phyloP scores from a whole-genome alignment of 176 grass and related monocot species.

The Sorghum bicolor region DNA sequence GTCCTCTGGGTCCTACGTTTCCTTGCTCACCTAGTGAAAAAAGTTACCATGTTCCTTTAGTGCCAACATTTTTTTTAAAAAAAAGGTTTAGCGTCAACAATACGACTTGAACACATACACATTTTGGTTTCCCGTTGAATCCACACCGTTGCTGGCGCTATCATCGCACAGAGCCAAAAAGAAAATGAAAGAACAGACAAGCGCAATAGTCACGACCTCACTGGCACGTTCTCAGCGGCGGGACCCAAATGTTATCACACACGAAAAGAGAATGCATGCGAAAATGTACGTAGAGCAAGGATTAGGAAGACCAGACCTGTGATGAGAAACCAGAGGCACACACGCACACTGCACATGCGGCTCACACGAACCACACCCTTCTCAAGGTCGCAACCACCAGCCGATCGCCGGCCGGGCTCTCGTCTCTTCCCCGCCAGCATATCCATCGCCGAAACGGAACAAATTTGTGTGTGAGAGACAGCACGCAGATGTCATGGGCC shows the following conservation, averaged over 20 bases:
- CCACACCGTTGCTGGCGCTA: not conserved
- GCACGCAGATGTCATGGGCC: conserved; percentile 30
- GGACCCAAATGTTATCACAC: not conserved
- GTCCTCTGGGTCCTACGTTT: not conserved
- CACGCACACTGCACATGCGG: not conserved
- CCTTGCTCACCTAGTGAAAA: not conserved
- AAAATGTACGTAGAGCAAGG: not conserved
- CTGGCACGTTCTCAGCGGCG: not conserved
- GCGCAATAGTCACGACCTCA: not conserved
- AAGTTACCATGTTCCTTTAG: not conserved
- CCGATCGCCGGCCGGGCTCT: too few relatives aligned
- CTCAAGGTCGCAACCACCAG: too few relatives aligned
- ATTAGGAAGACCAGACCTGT: too few relatives aligned
- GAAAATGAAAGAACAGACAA: conserved; percentile 1
- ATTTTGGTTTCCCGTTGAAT: not conserved
- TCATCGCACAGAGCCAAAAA: conserved; percentile 5
- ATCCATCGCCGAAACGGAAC: conserved; percentile 14
- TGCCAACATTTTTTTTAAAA: not conserved
- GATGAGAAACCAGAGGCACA: not conserved
- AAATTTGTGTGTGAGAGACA: not conserved
- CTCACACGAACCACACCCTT: conserved; percentile 37
- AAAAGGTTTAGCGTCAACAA: not conserved
- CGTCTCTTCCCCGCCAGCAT: not conserved
- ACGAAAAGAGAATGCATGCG: not conserved
- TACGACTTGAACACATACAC: not conserved